Base-by-base conservation (phyloP, 305 asterid species). In the Plantago rigida region DNA sequence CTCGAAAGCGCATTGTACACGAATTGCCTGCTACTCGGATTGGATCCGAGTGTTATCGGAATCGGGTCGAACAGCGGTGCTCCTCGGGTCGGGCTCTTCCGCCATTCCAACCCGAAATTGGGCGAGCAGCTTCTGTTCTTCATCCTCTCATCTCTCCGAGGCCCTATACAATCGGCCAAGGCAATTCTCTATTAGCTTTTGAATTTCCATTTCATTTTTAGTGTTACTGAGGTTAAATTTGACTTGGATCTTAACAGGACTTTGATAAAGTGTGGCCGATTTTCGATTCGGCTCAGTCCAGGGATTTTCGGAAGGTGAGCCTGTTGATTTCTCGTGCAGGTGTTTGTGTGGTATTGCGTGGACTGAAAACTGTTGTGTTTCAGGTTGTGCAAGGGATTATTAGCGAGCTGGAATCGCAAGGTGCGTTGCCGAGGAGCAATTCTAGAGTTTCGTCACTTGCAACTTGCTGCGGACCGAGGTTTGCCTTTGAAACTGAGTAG, bases 1-100 rank as follows among this genome's bases (percentile, higher is more conserved):
- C 89, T 92, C 51, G 99, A 92, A 84, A 92, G 94, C 76, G 99
- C 99, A 84, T 89, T 92, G 99, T 86, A 92, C 87, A 92, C 97
- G 13, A 92, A 89, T 77, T 92, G 99, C 73, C 81, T 92, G 92
- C 64, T 92, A 56, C 84, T 92, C 49, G 97, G 97, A 14, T 63
- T 92, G 84, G 99, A 92, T 92, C 99, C 97, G 77, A 77, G 76
- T 58, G 61, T 89, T 67, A 86, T 92, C 69, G 99, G 97, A 36
- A 71, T 83, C 78, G 97, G 96, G 47, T 81, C 95, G 36, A 85
- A 78, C 80, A 92, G 68, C 76, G 88, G 93, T 67, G 72, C 93
- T 13, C 95, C 87, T 66, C 89, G 95, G 56, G 89, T 83, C 45
- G 97, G 99, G 4, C 77, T 88, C 3, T 92, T 92, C 74, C 99